Base-by-base conservation (phyloP, 768 basidiomycete species). In the Melanogaster broomeanus region DNA sequence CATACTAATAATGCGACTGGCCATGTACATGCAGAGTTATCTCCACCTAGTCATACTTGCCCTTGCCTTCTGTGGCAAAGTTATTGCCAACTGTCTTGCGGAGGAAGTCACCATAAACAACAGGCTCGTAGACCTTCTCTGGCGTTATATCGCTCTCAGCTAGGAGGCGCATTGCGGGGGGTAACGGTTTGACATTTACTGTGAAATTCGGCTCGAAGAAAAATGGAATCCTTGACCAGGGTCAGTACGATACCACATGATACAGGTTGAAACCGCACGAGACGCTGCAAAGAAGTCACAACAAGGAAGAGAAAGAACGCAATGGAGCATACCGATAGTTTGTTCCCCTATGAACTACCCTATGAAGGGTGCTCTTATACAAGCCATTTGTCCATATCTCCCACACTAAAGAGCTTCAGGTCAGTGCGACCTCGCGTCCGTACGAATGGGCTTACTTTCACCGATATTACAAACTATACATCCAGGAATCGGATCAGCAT, bases 161-260 rank as follows among this genome's bases (percentile, higher is more conserved):
- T 18, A 46, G 34, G 10, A 79, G 59, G 30, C 84, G 78, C 24
- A 77, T 61, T 0, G 83, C 84, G 6, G 84, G 84, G 4, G 75
- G 73, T 6, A 95, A 71, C 1, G 92, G 88, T 56, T 76, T 69
- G 42, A 97, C 72, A 2, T 73, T 51, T 0, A 93, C 88, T 52
- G 84, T 74, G 61, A 91, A 93, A 51, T 90, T 91, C 0, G 94
- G 93, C 67, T 96, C 94, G 56, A 90, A 96, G 77, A 97, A 97
- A 72, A 96, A 96, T 0, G 94, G 94, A 18, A 95, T 78, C 9
- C 90, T 92, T 50, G 7, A 41, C 22, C 38, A 48, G 35, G 12
- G 39, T 56, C n/a, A 61, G 61, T 19, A 16, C 13, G 2, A 5
- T 15, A 41, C 37, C 25, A 34, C 11, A 28, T n/a, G 22, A 15